Evolutionary conservation across 2,329 filamentous ascomycete species (phyloP), one percentile per base, ranked within the genome.

Genomic region (Hymenoscyphus salicellus): DNA sequence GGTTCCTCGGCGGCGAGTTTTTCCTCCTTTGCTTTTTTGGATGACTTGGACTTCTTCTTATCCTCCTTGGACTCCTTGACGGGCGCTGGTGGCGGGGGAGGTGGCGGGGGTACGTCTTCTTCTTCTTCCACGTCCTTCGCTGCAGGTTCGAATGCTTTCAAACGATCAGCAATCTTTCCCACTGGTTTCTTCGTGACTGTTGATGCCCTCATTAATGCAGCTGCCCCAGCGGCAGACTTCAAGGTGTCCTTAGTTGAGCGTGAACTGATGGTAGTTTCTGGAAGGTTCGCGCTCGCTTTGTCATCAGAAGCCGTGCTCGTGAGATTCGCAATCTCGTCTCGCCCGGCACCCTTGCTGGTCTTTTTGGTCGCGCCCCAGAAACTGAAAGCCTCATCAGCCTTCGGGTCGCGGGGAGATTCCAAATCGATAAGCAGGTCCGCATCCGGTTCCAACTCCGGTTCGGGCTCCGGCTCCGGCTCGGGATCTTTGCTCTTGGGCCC

Each of bases 331-430:
- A 80, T 82, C 75, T 82, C 77, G 72, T 75, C 72, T 75, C 72
- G 69, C 30, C 56, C 72, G 69, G 68, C 64, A 70, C 70, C 73
- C 69, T 73, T 75, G 68, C 64, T 70, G 7, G 65, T 64, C 68
- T 81, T 83, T 72, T 82, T 84, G 64, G 78, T 73, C 58, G 79
- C 77, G 65, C 84, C 82, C 85, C 84, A 87, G 77, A 86, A 86
- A 70, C 81, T 81, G 74, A 86, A 87, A 0, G 82, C 69, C 46
- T 70, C 68, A 49, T 73, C 71, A 10, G 69, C 75, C 32, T 76
- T 73, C 70, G 77, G 72, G 61, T 79, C 76, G 20, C 76, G 70
- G 20, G 75, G 76, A 55, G 80, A 73, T 63, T 75, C 75, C 41
- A 74, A 49, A 55, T 72, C 70, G 23, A 70, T 70, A 26, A 70